phyloP scores from a whole-genome alignment of 805 yeast species.

The Lachancea quebecensis region DNA sequence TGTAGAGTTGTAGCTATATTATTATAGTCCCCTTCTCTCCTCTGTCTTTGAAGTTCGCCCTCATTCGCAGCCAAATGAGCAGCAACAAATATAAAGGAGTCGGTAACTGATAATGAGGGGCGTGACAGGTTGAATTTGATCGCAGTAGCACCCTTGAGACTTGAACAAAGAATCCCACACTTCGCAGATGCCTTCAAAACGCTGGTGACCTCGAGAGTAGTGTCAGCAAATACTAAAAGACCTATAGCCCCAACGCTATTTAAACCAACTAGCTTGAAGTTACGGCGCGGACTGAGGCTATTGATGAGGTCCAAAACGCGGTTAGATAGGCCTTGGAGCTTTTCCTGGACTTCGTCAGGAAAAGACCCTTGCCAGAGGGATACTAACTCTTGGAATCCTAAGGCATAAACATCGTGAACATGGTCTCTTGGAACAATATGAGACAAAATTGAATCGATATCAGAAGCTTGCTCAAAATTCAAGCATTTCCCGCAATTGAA shows the following conservation, averaged over 20 bases:
- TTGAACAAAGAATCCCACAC: constrained; percentile 54
- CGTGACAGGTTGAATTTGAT: constrained; percentile 37
- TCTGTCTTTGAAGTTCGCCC: constrained; percentile 41
- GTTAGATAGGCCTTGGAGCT: constrained; percentile 34
- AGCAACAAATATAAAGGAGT: constrained; percentile 50
- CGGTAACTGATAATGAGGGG: constrained; percentile 21
- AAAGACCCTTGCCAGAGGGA: constrained; percentile 49
- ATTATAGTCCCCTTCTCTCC: constrained; percentile 48
- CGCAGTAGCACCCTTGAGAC: constrained; percentile 71
- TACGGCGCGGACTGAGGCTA: constrained; percentile 29
- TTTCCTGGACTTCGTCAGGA: constrained; percentile 31
- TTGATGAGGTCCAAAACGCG: constrained; percentile 33
- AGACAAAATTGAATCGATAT: constrained; percentile 27
- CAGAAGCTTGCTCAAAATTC: constrained; percentile 33
- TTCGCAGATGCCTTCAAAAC: constrained; percentile 33
- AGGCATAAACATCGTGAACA: constrained; percentile 40
- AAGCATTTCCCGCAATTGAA: constrained; percentile 50
- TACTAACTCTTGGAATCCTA: constrained; percentile 64
- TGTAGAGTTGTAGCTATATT: constrained; percentile 46
- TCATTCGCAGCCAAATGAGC: constrained; percentile 78
- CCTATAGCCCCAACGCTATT: constrained; percentile 55
- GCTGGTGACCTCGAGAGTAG: constrained; percentile 26
- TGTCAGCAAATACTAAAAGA: constrained; percentile 41
- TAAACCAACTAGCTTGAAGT: constrained; percentile 38
- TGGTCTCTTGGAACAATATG: constrained; percentile 30